A percentile compares a stretch with the other conserved stretches of the same genome.
Conservation (phyloP, 2,329 filamentous ascomycete genomes). For the Venturia aucupariae region DNA sequence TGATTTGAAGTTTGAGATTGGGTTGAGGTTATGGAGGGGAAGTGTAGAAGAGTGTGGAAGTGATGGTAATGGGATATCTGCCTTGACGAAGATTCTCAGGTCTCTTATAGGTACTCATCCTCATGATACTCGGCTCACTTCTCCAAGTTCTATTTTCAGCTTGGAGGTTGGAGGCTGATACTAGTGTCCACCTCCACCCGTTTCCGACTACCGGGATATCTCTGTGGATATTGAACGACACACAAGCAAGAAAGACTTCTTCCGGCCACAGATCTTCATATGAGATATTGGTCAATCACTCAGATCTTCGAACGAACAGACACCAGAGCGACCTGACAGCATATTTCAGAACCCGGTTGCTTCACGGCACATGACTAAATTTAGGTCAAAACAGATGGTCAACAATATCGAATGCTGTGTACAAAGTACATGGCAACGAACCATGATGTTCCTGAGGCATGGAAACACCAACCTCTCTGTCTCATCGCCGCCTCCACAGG, state of each 20-base stretch:
- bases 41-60: too few relatives aligned
- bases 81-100: not conserved
- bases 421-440: too few relatives aligned
- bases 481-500: not conserved
- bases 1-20: too few relatives aligned
- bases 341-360: not conserved
- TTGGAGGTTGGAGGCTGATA: not conserved
- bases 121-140: not conserved
- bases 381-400: not conserved
- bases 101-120: not conserved
- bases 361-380: not conserved
- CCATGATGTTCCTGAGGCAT: not conserved
- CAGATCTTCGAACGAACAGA: not conserved
- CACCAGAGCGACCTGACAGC: not conserved
- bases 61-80: not conserved
- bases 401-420: too few relatives aligned
- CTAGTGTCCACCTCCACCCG: not conserved
- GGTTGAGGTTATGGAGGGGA: too few relatives aligned
- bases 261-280: not conserved
- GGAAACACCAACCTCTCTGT: not conserved
- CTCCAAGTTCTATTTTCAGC: not conserved
- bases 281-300: not conserved
- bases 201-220: not conserved
- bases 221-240: not conserved
- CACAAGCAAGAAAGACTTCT: not conserved